Conservation (phyloP, 2,329 filamentous ascomycete species). For the Neonectria magnoliae region DNA sequence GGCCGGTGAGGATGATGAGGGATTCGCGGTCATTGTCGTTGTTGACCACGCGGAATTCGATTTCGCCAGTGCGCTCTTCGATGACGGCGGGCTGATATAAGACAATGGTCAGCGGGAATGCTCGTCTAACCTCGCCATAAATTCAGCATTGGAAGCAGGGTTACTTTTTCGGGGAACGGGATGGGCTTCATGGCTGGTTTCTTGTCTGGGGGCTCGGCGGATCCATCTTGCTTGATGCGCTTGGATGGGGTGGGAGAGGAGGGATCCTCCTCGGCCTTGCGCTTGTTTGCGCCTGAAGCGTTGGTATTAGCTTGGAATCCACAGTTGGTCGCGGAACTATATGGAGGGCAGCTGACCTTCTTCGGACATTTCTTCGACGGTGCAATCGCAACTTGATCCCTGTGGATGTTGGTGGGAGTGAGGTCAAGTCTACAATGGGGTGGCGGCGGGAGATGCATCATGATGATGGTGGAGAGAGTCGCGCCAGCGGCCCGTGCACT, state of each 20-base stretch:
- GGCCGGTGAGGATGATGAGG: constrained; percentile 90
- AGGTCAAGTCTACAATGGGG: constrained; percentile 25
- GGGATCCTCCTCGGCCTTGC: constrained; percentile 76
- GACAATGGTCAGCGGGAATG: neutral
- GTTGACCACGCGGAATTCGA: constrained; percentile 97
- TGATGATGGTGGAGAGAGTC: constrained; percentile 39
- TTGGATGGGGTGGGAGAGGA: constrained; percentile 71
- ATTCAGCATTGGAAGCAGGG: constrained; percentile 9
- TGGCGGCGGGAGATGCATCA: constrained; percentile 28
- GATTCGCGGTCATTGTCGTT: constrained; percentile 91
- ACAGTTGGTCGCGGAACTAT: neutral
- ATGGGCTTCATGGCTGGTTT: constrained; percentile 70
- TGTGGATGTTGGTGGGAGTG: constrained; percentile 2
- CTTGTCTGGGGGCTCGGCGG: constrained; percentile 51
- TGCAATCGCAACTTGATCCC: constrained; percentile 11
- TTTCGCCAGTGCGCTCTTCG: constrained; percentile 92
- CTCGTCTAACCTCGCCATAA: neutral
- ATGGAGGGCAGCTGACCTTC: constrained; percentile 29
- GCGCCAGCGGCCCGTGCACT: constrained; percentile 37
- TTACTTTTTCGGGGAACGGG: constrained; percentile 88
- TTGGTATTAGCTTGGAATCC: constrained; percentile 15
- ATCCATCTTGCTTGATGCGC: constrained; percentile 65
- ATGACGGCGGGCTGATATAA: constrained; percentile 78
- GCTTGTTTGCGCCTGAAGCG: constrained; percentile 71
- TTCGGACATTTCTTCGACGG: constrained; percentile 36